A percentile compares a stretch with the other conserved stretches of the same genome.
Evolutionary conservation across 495 filamentous ascomycete species (phyloP).

Genomic region (Tuber melanosporum): DNA sequence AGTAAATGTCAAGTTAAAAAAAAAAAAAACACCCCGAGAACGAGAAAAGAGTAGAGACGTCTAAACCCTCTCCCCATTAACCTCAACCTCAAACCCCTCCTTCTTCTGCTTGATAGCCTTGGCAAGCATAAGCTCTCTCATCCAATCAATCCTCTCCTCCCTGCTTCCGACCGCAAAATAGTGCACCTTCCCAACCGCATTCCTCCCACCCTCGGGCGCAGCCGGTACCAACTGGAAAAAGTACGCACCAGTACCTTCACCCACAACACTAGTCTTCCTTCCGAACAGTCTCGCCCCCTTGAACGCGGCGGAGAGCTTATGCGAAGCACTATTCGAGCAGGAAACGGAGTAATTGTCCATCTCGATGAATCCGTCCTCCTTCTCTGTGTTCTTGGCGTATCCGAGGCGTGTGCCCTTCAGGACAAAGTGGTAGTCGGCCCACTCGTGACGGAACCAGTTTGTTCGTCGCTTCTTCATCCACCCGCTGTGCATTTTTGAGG

Average conservation of each 20-base stretch:
- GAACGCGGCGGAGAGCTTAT: slow-evolving; percentile 79
- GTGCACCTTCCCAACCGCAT: slow-evolving; percentile 66
- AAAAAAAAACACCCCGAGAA: background rate
- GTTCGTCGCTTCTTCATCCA: slow-evolving; percentile 95
- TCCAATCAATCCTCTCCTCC: slow-evolving; percentile 94
- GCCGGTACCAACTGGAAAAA: slow-evolving; percentile 86
- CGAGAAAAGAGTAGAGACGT: slow-evolving; percentile 22
- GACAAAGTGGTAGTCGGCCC: slow-evolving; percentile 83
- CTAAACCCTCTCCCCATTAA: slow-evolving; percentile 76
- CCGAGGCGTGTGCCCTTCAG: slow-evolving; percentile 75
- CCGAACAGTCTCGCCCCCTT: slow-evolving; percentile 70
- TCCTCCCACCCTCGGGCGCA: slow-evolving; percentile 51
- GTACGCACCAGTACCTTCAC: slow-evolving; percentile 59
- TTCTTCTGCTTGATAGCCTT: slow-evolving; percentile 79
- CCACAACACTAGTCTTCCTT: slow-evolving; percentile 47
- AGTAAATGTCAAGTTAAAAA: slow-evolving; percentile 16
- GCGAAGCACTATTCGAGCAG: slow-evolving; percentile 66
- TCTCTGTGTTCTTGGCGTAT: slow-evolving; percentile 65
- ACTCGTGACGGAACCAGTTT: slow-evolving; percentile 81
- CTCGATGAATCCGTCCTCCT: slow-evolving; percentile 72
- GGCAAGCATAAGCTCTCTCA: slow-evolving; percentile 94
- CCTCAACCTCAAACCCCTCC: slow-evolving; percentile 68
- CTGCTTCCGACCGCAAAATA: slow-evolving; percentile 83
- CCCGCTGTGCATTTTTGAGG: slow-evolving; percentile 60
- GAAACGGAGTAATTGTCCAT: slow-evolving; percentile 93